These are phyloP conservation scores for Mycena sanguinolenta DNA, from an alignment of 768 basidiomycete species.

Conservation along the genomic window DNA sequence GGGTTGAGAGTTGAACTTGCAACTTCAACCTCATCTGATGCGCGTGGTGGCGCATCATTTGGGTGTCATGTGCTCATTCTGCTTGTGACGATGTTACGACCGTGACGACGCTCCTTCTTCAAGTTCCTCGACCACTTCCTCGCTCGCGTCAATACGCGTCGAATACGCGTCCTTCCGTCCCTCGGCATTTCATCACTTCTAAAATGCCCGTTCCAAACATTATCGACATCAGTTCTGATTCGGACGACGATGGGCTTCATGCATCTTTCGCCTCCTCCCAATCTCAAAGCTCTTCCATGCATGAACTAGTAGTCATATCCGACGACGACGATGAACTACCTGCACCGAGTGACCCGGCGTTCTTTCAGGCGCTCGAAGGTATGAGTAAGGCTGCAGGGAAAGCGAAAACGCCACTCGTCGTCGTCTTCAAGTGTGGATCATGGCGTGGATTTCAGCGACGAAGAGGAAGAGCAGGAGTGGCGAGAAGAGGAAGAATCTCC, in stretches of 20 bases:
- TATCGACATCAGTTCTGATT: constrained; percentile 29
- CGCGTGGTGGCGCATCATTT: too few species aligned
- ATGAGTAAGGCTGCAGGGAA: constrained; percentile 15
- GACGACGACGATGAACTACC: constrained; percentile 27
- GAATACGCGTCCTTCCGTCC: too few species aligned
- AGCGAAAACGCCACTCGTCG: constrained; percentile 27
- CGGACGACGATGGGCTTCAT: constrained; percentile 23
- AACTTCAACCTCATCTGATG: too few species aligned
- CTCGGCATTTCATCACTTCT: too few species aligned
- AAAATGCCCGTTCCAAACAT: constrained; percentile 14
- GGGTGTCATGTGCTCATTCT: too few species aligned
- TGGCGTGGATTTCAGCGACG: too few species aligned
- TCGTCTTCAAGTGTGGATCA: neutral
- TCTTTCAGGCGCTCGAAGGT: neutral
- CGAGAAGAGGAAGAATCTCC: constrained; percentile 24
- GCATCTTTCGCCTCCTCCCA: constrained; percentile 1
- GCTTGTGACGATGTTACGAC: too few species aligned
- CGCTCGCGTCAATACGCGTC: too few species aligned
- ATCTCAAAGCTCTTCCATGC: neutral
- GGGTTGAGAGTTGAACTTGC: too few species aligned
- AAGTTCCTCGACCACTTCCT: too few species aligned
- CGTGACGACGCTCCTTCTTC: too few species aligned
- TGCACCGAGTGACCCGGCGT: constrained; percentile 8
- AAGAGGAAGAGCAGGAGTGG: neutral
- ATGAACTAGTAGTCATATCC: neutral